Base-by-base conservation (phyloP, 176 grass and related monocot genomes). In the Pontederia crassipes region DNA sequence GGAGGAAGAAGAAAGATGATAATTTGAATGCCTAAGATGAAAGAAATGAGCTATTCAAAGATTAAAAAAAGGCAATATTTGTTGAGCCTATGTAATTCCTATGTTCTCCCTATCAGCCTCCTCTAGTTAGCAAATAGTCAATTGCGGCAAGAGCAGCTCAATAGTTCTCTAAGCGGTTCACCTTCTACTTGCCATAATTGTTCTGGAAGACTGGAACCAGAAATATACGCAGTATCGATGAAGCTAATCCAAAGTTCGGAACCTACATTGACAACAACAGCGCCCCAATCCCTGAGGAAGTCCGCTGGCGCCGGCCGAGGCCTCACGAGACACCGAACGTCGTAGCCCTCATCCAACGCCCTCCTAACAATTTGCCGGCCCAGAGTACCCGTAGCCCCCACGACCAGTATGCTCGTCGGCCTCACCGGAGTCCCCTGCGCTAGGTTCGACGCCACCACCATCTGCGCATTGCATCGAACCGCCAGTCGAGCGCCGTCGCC, bases 331-430 rank as follows among this genome's bases (percentile, higher is more conserved):
- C 92, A 97, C 66, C 92, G 77, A 52, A 97, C 92, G 68, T 97
- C 92, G 64, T 97, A 97, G 27, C 92, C 92, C 78, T 97, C 92
- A 73, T 97, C 92, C 59, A 97, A 70, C 32, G 92, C 92, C 78
- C 78, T 82, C 61, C 92, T 74, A 17, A 97, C 87, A 48, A 97
- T 87, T 76, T 97, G 87, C 48, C 92, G 73, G 0, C 92, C 92
- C 32, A 97, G 74, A 62, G 92, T 97, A 49, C 92, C 92, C 10
- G 92, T 97, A 75, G 87, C 79, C 59, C 92, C 92, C 10, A 97
- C 92, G 15, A 97, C 84, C 65, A 91, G 61, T 45, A 97, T 57
- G 66, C 87, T 97, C 46, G 92, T 97, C 53, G 87, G 87, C 63
- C 92, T 76, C 72, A 97, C 92, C 47, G 92, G 92, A 61, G 87